Base-by-base conservation (phyloP, 768 basidiomycete species). In the Collybia mongolica region DNA sequence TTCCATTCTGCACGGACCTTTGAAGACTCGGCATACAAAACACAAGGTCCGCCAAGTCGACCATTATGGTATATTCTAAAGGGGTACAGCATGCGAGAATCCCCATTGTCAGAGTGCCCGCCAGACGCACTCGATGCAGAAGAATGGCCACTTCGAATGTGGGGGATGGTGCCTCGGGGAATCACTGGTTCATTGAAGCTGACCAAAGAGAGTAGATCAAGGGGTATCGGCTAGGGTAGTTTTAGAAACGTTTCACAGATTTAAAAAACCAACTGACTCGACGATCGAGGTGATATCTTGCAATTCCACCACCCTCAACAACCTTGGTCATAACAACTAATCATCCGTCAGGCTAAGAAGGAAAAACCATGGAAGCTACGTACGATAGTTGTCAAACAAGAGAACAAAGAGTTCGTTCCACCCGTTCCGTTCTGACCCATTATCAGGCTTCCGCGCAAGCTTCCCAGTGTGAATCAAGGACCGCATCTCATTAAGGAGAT, bases 371-470 rank as follows among this genome's bases (percentile, higher is more conserved):
- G 24, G 26, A n/a, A 14, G 11, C 22, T 12, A 67, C 88, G 64
- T 58, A 93, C 93, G 65, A 59, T 97, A 99, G 62, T 98, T 93
- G 63, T 99, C 97, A 63, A 99, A 97, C 3, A 99, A 72, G 48
- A 98, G 73, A 2, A 95, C 86, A 56, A 87, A 90, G 1, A 95
- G 72, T 58, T 98, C 93, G 17, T 81, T 82, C 87, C 91, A 94
- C 36, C 83, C 87, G 53, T 73, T 86, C 79, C 81, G 81, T 62
- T 88, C 85, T 53, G 88, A 79, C 17, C 84, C 86, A 17, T 81
- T 83, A 36, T 96, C 93, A 4, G 90, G 88, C 54, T 93, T 90
- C 41, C 93, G 80, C 39, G 88, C 72, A 18, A 98, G 68, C 56
- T 85, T 90, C 6, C 93, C 86, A 1, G 88, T 82, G 58, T 94